Conservation (phyloP, 1,284 basidiomycete genomes). For the Acaromyces ingoldii region DNA sequence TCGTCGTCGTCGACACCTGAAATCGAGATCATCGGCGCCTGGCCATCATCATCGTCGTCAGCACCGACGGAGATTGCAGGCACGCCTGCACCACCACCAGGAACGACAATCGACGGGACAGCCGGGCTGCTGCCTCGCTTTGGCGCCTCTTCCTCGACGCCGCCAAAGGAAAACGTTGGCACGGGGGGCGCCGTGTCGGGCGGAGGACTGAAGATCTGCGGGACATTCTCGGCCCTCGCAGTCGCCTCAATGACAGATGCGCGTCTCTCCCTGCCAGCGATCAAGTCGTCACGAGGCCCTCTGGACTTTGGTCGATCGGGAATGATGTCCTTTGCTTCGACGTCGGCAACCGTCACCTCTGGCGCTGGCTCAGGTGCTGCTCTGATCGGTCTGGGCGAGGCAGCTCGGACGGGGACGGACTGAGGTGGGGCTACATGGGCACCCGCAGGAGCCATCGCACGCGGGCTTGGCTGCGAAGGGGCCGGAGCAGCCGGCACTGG, state of each 20-base stretch:
- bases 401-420: not conserved
- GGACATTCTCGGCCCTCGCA: not conserved
- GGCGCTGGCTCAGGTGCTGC: not conserved
- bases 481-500: too few species aligned
- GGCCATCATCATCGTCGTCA: not conserved
- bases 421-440: not conserved
- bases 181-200: slow-evolving; percentile 3
- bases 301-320: slow-evolving; percentile 11
- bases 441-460: too few species aligned
- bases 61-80: not conserved
- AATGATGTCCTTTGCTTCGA: slow-evolving; percentile 4
- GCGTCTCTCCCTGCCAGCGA: slow-evolving; percentile 6
- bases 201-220: slow-evolving; percentile 5
- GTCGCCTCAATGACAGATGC: not conserved
- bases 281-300: slow-evolving; percentile 11
- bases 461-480: too few species aligned
- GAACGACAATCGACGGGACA: slow-evolving; percentile 25
- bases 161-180: slow-evolving; percentile 7
- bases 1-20: slow-evolving; percentile 18
- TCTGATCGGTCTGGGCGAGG: slow-evolving; percentile 5
- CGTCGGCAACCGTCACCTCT: not conserved
- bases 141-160: not conserved
- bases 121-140: too few species aligned
- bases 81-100: slow-evolving; percentile 17
- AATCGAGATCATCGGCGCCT: slow-evolving; percentile 21